phyloP scores from a whole-genome alignment of 2,329 filamentous ascomycete species.

The Phaeosphaeria sp. region DNA sequence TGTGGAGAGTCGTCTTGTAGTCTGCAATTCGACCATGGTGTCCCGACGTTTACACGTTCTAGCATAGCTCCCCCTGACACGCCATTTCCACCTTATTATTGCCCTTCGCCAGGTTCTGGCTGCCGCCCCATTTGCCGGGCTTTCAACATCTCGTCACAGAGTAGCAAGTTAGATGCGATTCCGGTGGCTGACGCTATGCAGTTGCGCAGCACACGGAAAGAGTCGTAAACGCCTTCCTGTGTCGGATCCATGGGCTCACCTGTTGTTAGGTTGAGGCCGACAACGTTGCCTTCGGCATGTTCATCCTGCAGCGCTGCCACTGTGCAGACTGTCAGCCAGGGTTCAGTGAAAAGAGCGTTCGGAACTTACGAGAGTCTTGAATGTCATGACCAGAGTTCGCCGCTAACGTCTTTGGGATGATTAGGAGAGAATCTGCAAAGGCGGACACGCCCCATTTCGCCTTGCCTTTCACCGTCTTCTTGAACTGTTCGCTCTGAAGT shows the following conservation, averaged over 20 bases:
- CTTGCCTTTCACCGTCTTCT: constrained; percentile 94
- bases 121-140: constrained; percentile 82
- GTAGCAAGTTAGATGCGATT: constrained; percentile 91
- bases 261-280: constrained; percentile 84
- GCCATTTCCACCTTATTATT: constrained; percentile 15
- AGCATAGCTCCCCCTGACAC: not conserved
- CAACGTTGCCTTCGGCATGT: constrained; percentile 79
- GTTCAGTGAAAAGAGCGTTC: not conserved
- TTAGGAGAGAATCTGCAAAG: constrained; percentile 90
- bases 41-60: not conserved
- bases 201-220: constrained; percentile 92
- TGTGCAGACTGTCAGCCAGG: constrained; percentile 46
- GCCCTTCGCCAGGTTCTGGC: constrained; percentile 23
- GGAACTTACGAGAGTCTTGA: constrained; percentile 85
- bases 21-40: not conserved
- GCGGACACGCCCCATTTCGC: constrained; percentile 94
- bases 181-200: constrained; percentile 91
- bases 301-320: constrained; percentile 90
- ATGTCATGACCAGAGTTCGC: constrained; percentile 97
- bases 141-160: constrained; percentile 97
- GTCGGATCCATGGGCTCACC: constrained; percentile 95
- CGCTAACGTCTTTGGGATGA: constrained; percentile 97
- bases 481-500: constrained; percentile 84
- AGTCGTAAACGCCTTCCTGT: constrained; percentile 92
- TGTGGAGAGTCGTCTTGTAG: not conserved